Evolutionary conservation across 2,329 filamentous ascomycete genomes (phyloP).

Genomic region (Lasiodiplodia gonubiensis): DNA sequence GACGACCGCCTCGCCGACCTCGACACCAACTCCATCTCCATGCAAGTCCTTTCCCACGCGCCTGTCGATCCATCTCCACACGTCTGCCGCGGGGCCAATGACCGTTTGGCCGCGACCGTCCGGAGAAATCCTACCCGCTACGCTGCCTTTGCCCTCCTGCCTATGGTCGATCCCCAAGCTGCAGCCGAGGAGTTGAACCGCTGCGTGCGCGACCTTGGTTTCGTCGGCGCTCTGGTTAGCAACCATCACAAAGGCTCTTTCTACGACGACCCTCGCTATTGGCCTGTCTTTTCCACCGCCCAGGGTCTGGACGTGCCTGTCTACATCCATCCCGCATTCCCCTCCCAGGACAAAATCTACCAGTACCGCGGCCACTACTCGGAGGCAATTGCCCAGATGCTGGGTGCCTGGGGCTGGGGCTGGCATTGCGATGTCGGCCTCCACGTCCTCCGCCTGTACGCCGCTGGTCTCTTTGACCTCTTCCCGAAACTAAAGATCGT

Average conservation of each 20-base stretch:
- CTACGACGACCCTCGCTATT: conserved; percentile 42
- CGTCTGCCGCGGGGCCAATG: conserved; percentile 23
- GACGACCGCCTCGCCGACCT: conserved; percentile 26
- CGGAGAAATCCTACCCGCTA: conserved; percentile 43
- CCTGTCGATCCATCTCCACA: conserved; percentile 26
- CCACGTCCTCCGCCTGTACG: conserved; percentile 53
- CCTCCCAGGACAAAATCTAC: conserved; percentile 36
- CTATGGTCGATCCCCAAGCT: conserved; percentile 42
- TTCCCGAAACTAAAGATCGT: conserved; percentile 52
- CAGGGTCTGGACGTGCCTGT: conserved; percentile 42
- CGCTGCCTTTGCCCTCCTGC: conserved; percentile 49
- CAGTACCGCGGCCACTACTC: conserved; percentile 39
- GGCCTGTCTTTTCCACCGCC: conserved; percentile 40
- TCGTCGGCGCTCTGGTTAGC: conserved; percentile 64
- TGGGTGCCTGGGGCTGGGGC: conserved; percentile 54
- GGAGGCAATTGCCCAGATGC: conserved; percentile 39
- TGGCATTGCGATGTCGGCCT: conserved; percentile 58
- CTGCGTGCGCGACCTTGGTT: conserved; percentile 53
- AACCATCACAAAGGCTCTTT: conserved; percentile 42
- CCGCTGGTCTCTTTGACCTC: conserved; percentile 51
- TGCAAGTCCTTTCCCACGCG: conserved; percentile 28
- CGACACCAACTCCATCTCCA: conserved; percentile 26
- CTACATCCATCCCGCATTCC: conserved; percentile 43
- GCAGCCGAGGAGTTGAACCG: conserved; percentile 40
- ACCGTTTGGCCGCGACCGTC: conserved; percentile 23